Conservation (phyloP, 768 basidiomycete genomes). For the Pleurotus salmoneostramineus region DNA sequence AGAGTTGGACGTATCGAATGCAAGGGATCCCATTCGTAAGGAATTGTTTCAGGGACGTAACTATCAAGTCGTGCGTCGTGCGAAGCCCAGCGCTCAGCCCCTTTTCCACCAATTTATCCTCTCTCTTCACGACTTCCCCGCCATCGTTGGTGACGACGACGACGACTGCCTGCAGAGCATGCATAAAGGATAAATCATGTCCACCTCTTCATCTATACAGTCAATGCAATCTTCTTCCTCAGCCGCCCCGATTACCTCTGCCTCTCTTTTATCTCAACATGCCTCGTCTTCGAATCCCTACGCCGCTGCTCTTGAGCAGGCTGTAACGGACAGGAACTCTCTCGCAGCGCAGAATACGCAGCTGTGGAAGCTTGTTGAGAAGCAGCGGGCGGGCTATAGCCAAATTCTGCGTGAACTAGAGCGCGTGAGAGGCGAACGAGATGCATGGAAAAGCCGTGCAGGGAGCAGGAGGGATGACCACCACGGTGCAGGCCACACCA, state of each 20-base stretch:
- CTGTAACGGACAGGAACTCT: slow-evolving; percentile 75
- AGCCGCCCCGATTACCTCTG: slow-evolving; percentile 41
- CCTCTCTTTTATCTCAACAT: slow-evolving; percentile 53
- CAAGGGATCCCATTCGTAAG: too few species aligned
- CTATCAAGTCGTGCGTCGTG: background rate
- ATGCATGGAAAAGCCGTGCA: slow-evolving; percentile 36
- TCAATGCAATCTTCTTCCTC: slow-evolving; percentile 26
- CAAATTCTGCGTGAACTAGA: slow-evolving; percentile 84
- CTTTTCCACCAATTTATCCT: background rate
- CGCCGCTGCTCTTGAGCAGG: slow-evolving; percentile 70
- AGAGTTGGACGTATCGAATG: too few species aligned
- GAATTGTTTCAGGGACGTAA: too few species aligned
- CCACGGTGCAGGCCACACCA: slow-evolving; percentile 15
- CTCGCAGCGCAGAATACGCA: slow-evolving; percentile 83
- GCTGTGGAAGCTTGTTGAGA: slow-evolving; percentile 94
- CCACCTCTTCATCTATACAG: slow-evolving; percentile 23
- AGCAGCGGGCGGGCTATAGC: slow-evolving; percentile 78
- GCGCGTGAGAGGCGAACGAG: slow-evolving; percentile 77
- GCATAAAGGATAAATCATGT: background rate
- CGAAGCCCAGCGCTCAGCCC: background rate
- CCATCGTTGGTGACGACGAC: slow-evolving; percentile 1
- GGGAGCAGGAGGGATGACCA: slow-evolving; percentile 40
- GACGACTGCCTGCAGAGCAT: background rate
- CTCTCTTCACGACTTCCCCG: background rate
- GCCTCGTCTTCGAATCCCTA: slow-evolving; percentile 49